Conservation (phyloP, 371 early-diverging fungal species). For the Mucor sp. region DNA sequence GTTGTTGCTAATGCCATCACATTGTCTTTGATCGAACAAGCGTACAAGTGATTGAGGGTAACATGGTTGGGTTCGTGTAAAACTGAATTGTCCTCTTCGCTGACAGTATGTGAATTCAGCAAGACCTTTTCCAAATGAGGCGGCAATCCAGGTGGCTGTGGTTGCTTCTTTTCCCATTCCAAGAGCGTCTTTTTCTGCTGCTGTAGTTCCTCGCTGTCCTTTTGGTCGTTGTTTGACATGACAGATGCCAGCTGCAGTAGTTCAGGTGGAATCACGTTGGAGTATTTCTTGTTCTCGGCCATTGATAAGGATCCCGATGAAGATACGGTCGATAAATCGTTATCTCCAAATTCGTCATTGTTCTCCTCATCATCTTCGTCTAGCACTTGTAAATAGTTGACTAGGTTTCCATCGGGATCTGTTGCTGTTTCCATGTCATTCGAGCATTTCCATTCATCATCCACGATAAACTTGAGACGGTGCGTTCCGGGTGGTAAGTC, state of each 20-base stretch:
- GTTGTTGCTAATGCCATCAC: constrained; percentile 95
- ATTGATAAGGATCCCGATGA: constrained; percentile 21
- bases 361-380: constrained; percentile 59
- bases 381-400: constrained; percentile 90
- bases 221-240: constrained; percentile 21
- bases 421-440: constrained; percentile 89
- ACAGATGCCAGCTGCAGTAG: constrained; percentile 34
- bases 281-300: constrained; percentile 63
- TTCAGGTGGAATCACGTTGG: constrained; percentile 62
- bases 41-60: constrained; percentile 93
- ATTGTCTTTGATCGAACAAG: constrained; percentile 93
- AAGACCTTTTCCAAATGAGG: constrained; percentile 92
- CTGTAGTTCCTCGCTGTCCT: background rate
- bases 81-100: constrained; percentile 77
- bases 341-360: constrained; percentile 42
- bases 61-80: constrained; percentile 94
- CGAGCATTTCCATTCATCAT: constrained; percentile 97
- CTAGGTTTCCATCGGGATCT: constrained; percentile 93
- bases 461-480: constrained; percentile 96
- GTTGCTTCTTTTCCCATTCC: constrained; percentile 44
- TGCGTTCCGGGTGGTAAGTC: constrained; percentile 93
- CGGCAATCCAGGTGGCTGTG: constrained; percentile 86
- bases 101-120: constrained; percentile 70
- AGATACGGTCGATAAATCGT: constrained; percentile 30
- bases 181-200: constrained; percentile 6